Evolutionary conservation across 371 early-diverging fungal species (phyloP), one percentile per base, ranked within the genome.

Genomic region (Rhizopus stolonifer): DNA sequence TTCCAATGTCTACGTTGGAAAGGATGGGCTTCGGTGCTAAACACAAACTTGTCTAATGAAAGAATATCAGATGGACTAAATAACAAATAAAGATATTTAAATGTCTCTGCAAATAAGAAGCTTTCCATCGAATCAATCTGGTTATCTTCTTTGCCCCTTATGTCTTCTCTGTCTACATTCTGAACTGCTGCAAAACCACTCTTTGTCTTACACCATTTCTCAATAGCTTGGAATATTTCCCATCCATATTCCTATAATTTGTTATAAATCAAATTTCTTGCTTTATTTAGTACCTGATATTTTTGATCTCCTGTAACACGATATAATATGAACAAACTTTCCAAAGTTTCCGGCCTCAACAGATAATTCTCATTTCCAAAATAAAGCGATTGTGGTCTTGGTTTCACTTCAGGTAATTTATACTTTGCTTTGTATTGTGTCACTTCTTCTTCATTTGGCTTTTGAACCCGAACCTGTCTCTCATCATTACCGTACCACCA

Each of bases 71-170:
- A 60, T 11, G 82, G 77, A 45, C 80, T 75, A 54, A 94, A 94
- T 21, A 93, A 68, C 44, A 92, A 65, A 67, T 90, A 94, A 18
- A 94, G 67, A 60, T 94, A 94, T 68, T 94, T 94, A 42, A 94
- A 80, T 0, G 93, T 92, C 58, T 94, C 92, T 1, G 89, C 91
- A 55, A 92, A 57, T 60, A 95, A 88, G 66, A 93, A 92, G 32
- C 87, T 74, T 56, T 74, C 78, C 78, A 77, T 77, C 0, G 74
- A 64, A 39, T 78, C 75, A 10, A 62, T 58, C 18, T 70, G 67
- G 17, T 70, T 67, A n/a, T n/a, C n/a, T n/a, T n/a, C n/a, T n/a
- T n/a, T n/a, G 9, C 31, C 31, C 31, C 10, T 23, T 10, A 17
- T 74, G 9, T 74, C 72, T 0, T 39, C 48, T 19, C 36, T 15